phyloP scores from a whole-genome alignment of 1,284 basidiomycete species.

The Austropuccinia psidii region DNA sequence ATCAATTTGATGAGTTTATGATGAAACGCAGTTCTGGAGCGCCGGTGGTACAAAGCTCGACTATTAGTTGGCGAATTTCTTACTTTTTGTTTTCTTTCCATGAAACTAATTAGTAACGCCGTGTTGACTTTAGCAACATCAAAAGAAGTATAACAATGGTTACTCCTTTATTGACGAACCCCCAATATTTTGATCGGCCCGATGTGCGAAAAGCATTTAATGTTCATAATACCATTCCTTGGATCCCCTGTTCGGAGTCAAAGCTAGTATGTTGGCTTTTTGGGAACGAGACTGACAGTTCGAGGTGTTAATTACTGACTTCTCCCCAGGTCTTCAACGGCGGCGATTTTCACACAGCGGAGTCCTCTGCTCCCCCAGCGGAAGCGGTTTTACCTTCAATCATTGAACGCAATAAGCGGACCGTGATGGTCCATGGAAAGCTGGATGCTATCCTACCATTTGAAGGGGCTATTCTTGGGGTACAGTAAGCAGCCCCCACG shows the following conservation, averaged over 20 bases:
- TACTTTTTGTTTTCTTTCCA: too few relatives aligned
- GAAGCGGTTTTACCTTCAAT: background rate
- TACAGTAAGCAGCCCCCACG: background rate
- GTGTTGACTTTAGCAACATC: too few relatives aligned
- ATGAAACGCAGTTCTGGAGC: too few relatives aligned
- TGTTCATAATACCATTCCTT: background rate
- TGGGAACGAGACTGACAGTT: background rate
- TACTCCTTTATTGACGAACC: too few relatives aligned
- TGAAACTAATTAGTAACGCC: too few relatives aligned
- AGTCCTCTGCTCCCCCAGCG: background rate
- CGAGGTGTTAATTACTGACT: background rate
- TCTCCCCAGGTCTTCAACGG: background rate
- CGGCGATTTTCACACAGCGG: too few relatives aligned
- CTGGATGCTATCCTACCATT: background rate
- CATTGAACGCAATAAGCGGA: slow-evolving; percentile 13
- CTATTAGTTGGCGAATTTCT: too few relatives aligned
- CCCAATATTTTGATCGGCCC: slow-evolving; percentile 18
- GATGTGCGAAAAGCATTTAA: slow-evolving; percentile 19
- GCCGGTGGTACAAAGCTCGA: too few relatives aligned
- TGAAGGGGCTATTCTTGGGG: background rate
- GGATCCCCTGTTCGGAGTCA: background rate
- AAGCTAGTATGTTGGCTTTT: background rate
- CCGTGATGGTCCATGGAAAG: slow-evolving; percentile 11
- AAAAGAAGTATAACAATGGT: too few relatives aligned
- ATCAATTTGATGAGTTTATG: too few relatives aligned